A percentile compares a stretch with the other conserved stretches of the same genome.
These are phyloP conservation scores for Lentinula raphanica DNA, from an alignment of 768 basidiomycete species.

Conservation along the genomic window DNA sequence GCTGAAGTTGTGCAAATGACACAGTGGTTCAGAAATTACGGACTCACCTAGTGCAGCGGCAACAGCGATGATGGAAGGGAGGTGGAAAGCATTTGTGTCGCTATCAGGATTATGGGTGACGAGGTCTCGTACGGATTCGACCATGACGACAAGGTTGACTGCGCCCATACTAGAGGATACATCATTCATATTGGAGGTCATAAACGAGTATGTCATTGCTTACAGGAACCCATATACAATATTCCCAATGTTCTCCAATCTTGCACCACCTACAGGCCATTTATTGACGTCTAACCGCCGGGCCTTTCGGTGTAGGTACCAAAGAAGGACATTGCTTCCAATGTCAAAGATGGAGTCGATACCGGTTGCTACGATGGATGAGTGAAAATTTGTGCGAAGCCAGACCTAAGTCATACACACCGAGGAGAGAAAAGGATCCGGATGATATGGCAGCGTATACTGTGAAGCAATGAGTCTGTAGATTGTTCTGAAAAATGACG, in stretches of 20 bases:
- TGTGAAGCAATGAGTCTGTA: slow-evolving; percentile 23
- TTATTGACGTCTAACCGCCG: slow-evolving; percentile 67
- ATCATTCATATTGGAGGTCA: not conserved
- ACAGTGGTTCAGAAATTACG: too few species aligned
- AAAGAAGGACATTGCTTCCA: slow-evolving; percentile 78
- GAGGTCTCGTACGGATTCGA: slow-evolving; percentile 77
- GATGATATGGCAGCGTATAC: slow-evolving; percentile 92
- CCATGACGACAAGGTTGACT: slow-evolving; percentile 87
- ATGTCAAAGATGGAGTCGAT: slow-evolving; percentile 87
- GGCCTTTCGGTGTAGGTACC: slow-evolving; percentile 74
- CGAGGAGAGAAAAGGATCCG: not conserved
- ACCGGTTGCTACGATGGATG: slow-evolving; percentile 84
- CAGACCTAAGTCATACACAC: not conserved
- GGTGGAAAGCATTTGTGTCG: slow-evolving; percentile 62
- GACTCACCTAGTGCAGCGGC: slow-evolving; percentile 69
- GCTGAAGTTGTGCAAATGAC: too few species aligned
- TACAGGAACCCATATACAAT: slow-evolving; percentile 70
- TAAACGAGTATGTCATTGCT: not conserved
- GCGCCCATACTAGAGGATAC: slow-evolving; percentile 65
- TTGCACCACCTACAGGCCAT: slow-evolving; percentile 91
- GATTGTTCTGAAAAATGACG: not conserved
- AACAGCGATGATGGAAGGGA: slow-evolving; percentile 82
- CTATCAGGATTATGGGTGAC: slow-evolving; percentile 44
- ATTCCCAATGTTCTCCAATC: slow-evolving; percentile 87
- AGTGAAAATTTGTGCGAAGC: slow-evolving; percentile 36